A percentile compares a stretch with the other conserved stretches of the same genome.
These are phyloP conservation scores for Protostelium mycophagum DNA, from an alignment of 78 protist genomes.

Conservation along the genomic window DNA sequence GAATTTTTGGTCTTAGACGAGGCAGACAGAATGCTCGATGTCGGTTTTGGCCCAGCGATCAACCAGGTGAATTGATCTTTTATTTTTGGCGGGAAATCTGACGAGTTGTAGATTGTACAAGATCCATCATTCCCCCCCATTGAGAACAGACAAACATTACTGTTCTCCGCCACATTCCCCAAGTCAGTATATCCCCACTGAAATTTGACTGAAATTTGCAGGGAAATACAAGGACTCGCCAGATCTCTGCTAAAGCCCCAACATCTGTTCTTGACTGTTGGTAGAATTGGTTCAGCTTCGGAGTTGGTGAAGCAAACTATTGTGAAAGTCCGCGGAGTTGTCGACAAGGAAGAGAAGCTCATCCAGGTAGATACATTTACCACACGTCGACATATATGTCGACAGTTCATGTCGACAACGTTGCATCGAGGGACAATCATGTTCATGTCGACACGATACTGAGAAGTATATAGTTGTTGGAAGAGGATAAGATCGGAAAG, in stretches of 20 bases:
- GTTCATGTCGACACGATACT: too few relatives aligned
- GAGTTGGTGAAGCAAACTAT: neutral
- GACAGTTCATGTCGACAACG: too few relatives aligned
- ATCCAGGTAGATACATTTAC: neutral
- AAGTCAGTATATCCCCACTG: constrained; percentile 71
- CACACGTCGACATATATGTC: too few relatives aligned
- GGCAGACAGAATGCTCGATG: constrained; percentile 99
- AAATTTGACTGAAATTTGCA: neutral
- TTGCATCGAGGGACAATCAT: too few relatives aligned
- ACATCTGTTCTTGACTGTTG: neutral
- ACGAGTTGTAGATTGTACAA: constrained; percentile 87
- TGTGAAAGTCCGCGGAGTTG: neutral
- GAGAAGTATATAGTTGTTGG: neutral
- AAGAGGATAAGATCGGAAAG: neutral
- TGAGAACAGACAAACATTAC: constrained; percentile 88
- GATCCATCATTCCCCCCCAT: constrained; percentile 77
- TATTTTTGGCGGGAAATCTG: too few relatives aligned
- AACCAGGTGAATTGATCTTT: too few relatives aligned
- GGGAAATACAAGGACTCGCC: constrained; percentile 93
- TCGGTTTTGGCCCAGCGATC: constrained; percentile 99
- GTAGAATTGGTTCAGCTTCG: neutral
- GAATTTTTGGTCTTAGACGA: constrained; percentile 91
- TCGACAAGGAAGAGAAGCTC: neutral
- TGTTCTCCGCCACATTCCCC: constrained; percentile 99
- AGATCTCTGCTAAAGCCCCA: neutral